Conservation (phyloP, 2,329 filamentous ascomycete genomes). For the Bertia moriformis region DNA sequence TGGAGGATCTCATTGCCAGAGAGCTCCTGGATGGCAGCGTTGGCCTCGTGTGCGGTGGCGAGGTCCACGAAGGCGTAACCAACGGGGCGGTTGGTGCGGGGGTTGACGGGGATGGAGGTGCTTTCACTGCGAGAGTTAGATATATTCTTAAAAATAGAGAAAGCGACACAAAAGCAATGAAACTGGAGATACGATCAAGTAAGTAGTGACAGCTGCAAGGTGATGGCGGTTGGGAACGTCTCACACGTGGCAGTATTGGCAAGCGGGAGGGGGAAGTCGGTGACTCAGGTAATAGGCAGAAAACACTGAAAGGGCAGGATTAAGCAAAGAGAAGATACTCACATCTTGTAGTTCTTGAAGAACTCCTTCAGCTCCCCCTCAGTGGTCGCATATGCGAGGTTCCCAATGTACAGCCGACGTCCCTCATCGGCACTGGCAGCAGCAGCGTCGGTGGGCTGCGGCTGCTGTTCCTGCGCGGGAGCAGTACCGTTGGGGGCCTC, state of each 20-base stretch:
- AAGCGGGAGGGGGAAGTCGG: no score
- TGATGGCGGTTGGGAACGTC: no score
- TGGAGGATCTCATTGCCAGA: slow-evolving; percentile 96
- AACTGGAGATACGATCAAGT: background rate
- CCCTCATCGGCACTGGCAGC: slow-evolving; percentile 96
- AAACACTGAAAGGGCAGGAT: background rate
- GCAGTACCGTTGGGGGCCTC: slow-evolving; percentile 43
- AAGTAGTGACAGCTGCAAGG: no score
- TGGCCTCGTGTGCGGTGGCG: slow-evolving; percentile 82
- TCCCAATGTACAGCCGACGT: slow-evolving; percentile 98
- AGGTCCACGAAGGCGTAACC: slow-evolving; percentile 98
- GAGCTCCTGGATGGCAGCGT: slow-evolving; percentile 87
- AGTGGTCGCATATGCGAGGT: slow-evolving; percentile 99
- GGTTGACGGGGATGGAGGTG: slow-evolving; percentile 98
- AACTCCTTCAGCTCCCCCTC: slow-evolving; percentile 99
- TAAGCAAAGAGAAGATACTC: slow-evolving; percentile 31
- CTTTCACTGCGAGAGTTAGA: slow-evolving; percentile 75
- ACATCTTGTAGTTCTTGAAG: slow-evolving; percentile 99
- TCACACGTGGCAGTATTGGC: no score
- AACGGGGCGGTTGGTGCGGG: slow-evolving; percentile 93
- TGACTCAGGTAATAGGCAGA: no score
- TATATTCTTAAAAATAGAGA: background rate
- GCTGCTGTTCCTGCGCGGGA: slow-evolving; percentile 32
- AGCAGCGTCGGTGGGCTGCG: slow-evolving; percentile 55
- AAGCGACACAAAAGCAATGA: background rate